Conservation (phyloP, 2,329 filamentous ascomycete genomes). For the Aspergillus sp. region DNA sequence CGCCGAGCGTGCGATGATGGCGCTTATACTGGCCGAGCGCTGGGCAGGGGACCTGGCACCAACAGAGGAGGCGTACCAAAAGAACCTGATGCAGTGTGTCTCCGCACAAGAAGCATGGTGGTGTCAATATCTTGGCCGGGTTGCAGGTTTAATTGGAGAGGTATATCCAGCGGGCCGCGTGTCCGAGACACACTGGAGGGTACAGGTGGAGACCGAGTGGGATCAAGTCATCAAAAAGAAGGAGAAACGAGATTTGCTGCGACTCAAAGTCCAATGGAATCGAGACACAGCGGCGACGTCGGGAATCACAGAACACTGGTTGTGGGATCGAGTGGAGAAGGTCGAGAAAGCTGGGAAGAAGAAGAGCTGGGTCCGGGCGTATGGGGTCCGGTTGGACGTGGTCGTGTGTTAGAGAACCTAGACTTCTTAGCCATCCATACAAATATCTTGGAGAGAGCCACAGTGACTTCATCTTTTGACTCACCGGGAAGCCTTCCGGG, state of each 20-base stretch:
- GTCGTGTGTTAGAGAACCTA: conserved; percentile 2
- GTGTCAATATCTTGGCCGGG: conserved; percentile 62
- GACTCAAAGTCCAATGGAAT: conserved; percentile 47
- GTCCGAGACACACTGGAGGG: conserved; percentile 27
- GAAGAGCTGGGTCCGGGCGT: conserved; percentile 55
- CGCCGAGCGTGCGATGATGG: conserved; percentile 67
- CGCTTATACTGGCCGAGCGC: conserved; percentile 68
- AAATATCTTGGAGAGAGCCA: neutral
- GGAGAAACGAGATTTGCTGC: conserved; percentile 39
- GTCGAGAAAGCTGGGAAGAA: conserved; percentile 59
- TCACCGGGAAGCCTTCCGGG: conserved; percentile 1
- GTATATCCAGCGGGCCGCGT: conserved; percentile 61
- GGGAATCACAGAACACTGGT: conserved; percentile 27
- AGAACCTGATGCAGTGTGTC: conserved; percentile 54
- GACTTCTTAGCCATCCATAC: neutral
- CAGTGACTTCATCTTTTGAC: conserved; percentile 4
- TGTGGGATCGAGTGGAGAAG: conserved; percentile 42
- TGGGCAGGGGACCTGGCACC: conserved; percentile 68
- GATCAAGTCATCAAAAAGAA: conserved; percentile 43
- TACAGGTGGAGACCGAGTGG: conserved; percentile 46
- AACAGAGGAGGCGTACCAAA: conserved; percentile 56
- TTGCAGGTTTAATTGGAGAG: conserved; percentile 57
- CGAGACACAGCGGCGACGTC: conserved; percentile 36
- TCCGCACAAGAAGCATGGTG: conserved; percentile 62
- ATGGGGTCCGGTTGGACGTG: conserved; percentile 43